Percentiles rank a stretch among this genome's conserved stretches.
Conservation (phyloP, 2,329 filamentous ascomycete genomes). For the Fonsecaea erecta region DNA sequence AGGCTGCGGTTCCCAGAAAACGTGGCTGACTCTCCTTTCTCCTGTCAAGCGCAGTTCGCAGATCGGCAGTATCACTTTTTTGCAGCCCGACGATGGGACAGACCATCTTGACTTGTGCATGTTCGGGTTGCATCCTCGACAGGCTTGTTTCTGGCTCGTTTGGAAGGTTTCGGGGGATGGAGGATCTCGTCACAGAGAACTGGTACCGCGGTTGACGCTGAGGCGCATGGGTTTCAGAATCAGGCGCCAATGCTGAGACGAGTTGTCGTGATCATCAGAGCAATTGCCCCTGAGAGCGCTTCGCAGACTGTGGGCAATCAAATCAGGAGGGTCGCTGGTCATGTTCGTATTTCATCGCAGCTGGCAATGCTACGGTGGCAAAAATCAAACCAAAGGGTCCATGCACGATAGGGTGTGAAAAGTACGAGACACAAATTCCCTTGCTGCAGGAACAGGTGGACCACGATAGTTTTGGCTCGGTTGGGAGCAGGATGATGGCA, state of each 20-base stretch:
- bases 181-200: neutral
- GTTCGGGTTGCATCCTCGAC: neutral
- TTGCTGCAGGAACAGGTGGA: constrained; percentile 22
- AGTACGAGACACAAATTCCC: constrained; percentile 7
- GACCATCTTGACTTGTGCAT: neutral
- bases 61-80: neutral
- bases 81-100: too few species aligned
- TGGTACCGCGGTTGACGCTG: neutral
- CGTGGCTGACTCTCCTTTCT: neutral
- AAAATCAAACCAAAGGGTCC: constrained; percentile 14
- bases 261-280: constrained; percentile 25
- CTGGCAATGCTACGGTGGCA: constrained; percentile 21
- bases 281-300: constrained; percentile 25
- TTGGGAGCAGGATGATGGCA: neutral
- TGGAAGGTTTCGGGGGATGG: constrained; percentile 9
- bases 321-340: neutral
- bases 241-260: constrained; percentile 11
- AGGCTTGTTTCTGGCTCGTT: constrained; percentile 3
- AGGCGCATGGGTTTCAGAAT: constrained; percentile 23
- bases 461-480: constrained; percentile 19
- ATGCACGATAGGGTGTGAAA: constrained; percentile 2
- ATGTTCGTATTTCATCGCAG: neutral
- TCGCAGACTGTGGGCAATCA: constrained; percentile 1
- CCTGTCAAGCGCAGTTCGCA: neutral
- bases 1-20: neutral